A percentile compares a stretch with the other conserved stretches of the same genome.
phyloP scores from a whole-genome alignment of 257 asterid species.

The Ophiorrhiza pumila region DNA sequence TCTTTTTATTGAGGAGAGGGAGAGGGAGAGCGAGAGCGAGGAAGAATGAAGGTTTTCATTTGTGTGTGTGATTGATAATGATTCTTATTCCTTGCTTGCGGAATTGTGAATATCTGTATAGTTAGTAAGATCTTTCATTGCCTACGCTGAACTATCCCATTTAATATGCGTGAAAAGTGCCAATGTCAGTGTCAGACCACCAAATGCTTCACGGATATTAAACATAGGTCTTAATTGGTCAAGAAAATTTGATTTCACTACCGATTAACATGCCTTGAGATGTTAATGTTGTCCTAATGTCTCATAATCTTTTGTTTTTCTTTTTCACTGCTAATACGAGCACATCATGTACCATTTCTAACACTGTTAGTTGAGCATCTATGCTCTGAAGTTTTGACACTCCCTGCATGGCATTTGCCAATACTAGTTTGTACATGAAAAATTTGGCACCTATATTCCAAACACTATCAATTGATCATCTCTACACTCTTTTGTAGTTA shows the following conservation, averaged over 20 bases:
- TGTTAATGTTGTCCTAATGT: too few relatives aligned
- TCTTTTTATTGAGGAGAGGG: neutral
- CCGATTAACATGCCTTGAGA: neutral
- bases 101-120: neutral
- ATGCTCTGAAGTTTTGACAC: neutral
- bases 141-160: neutral
- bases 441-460: neutral
- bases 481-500: neutral
- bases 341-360: neutral
- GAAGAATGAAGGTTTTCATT: neutral
- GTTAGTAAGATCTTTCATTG: neutral
- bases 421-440: neutral
- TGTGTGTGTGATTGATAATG: slow-evolving; percentile 1
- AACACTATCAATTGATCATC: neutral
- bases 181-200: too few relatives aligned
- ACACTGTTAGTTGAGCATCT: neutral
- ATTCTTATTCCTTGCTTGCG: neutral
- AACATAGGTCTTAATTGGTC: neutral
- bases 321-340: neutral
- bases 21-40: too few relatives aligned
- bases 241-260: neutral
- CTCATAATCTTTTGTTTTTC: neutral
- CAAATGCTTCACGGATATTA: too few relatives aligned
- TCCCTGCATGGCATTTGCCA: neutral
- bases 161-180: neutral